Percentiles rank a stretch among this genome's conserved stretches.
phyloP scores from a whole-genome alignment of 352 stramenopile species.

The Phytopythium kandeliae region DNA sequence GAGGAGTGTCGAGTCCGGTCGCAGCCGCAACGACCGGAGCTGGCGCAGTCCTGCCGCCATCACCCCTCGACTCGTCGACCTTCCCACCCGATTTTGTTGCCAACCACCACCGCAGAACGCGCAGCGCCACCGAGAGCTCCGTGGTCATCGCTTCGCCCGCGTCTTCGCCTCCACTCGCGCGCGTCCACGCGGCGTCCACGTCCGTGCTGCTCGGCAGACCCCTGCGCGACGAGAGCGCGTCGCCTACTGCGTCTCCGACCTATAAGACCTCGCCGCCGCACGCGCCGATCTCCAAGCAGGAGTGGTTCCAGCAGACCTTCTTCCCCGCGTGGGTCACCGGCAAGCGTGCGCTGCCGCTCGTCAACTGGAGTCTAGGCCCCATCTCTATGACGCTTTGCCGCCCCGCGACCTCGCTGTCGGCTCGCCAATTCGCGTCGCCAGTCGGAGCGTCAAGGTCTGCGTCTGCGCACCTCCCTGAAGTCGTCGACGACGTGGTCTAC shows the following conservation, averaged over 20 bases:
- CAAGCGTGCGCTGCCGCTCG: constrained; percentile 19
- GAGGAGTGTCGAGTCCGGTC: not conserved
- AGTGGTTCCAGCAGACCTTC: constrained; percentile 28
- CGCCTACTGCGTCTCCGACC: not conserved
- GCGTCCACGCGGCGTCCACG: constrained; percentile 5
- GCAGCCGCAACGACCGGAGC: not conserved
- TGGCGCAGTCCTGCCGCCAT: not conserved
- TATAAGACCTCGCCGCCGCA: not conserved
- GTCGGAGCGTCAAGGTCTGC: not conserved
- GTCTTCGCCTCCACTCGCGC: constrained; percentile 1
- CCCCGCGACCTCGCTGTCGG: not conserved
- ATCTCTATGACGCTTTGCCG: constrained; percentile 33
- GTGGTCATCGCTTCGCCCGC: not conserved
- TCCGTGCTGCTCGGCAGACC: not conserved
- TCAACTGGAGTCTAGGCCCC: constrained; percentile 56
- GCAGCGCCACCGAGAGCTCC: constrained; percentile 19
- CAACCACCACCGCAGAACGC: constrained; percentile 28
- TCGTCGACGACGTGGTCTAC: constrained; percentile 1
- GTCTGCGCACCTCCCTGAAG: not conserved
- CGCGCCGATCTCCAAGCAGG: constrained; percentile 12
- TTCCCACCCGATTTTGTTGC: constrained; percentile 16
- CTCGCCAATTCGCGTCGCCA: not conserved
- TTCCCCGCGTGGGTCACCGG: constrained; percentile 23
- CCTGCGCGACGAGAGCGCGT: not conserved
- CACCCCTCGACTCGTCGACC: constrained; percentile 4